phyloP scores from a whole-genome alignment of 495 filamentous ascomycete species.

The Trichoderma erinaceum region DNA sequence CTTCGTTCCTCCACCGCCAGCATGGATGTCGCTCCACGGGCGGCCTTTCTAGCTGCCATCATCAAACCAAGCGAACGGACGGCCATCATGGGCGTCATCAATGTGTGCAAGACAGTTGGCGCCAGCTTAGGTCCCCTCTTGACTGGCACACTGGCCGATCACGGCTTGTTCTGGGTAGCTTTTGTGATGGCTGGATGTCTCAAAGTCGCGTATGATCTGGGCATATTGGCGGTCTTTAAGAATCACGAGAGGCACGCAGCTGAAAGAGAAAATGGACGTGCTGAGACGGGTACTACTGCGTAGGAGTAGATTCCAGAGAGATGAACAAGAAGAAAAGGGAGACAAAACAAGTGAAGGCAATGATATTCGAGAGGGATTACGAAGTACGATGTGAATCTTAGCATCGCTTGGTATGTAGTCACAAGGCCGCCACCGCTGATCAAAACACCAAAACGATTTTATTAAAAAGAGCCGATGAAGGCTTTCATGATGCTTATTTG shows the following conservation, averaged over 20 bases:
- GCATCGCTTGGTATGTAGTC: neutral
- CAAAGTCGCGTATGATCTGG: slow-evolving; percentile 67
- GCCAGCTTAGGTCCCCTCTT: slow-evolving; percentile 59
- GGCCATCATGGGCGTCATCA: slow-evolving; percentile 66
- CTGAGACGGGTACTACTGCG: neutral
- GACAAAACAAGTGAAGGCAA: neutral
- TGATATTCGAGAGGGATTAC: neutral
- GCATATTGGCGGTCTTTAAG: slow-evolving; percentile 56
- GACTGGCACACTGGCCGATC: slow-evolving; percentile 62
- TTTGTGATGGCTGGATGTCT: slow-evolving; percentile 61
- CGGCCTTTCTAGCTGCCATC: slow-evolving; percentile 70
- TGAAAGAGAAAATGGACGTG: neutral
- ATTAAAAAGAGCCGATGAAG: no score
- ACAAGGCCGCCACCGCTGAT: no score
- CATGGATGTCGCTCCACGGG: slow-evolving; percentile 79
- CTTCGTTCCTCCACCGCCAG: slow-evolving; percentile 63
- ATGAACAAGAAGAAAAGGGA: neutral
- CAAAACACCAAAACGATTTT: no score
- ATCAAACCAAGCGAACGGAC: slow-evolving; percentile 70
- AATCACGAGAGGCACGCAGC: slow-evolving; percentile 11
- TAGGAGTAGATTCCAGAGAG: neutral
- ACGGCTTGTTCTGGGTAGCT: slow-evolving; percentile 58
- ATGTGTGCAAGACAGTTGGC: slow-evolving; percentile 59
- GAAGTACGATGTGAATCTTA: neutral
- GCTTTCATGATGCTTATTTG: no score